phyloP scores from a whole-genome alignment of 768 basidiomycete species.

The Sarcomyxa edulis region DNA sequence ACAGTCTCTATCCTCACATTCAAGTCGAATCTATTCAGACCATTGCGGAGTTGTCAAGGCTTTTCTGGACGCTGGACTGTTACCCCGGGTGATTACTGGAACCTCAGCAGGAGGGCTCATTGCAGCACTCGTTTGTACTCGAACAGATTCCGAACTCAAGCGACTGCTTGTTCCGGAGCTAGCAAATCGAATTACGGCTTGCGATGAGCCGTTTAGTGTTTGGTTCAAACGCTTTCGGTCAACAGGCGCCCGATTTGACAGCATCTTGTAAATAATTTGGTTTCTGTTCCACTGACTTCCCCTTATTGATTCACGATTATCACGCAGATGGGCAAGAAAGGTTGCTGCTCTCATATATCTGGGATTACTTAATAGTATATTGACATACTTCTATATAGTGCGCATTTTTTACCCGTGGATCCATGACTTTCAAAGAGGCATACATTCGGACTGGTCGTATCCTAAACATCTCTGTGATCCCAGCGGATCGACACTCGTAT shows the following conservation, averaged over 20 bases:
- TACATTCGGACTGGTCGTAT: constrained; percentile 90
- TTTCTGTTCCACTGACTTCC: neutral
- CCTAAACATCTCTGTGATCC: constrained; percentile 90
- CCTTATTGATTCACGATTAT: constrained; percentile 8
- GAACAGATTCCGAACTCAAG: constrained; percentile 84
- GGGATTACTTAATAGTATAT: neutral
- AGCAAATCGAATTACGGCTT: constrained; percentile 78
- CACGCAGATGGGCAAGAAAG: constrained; percentile 89
- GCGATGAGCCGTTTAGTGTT: constrained; percentile 67
- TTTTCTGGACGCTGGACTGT: constrained; percentile 76
- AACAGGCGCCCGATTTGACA: constrained; percentile 95
- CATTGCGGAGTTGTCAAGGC: constrained; percentile 91
- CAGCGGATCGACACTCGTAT: constrained; percentile 83
- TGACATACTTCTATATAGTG: constrained; percentile 40
- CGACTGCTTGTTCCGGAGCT: constrained; percentile 74
- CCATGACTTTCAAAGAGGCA: constrained; percentile 93
- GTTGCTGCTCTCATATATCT: constrained; percentile 44
- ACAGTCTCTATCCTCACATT: neutral
- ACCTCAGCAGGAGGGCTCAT: constrained; percentile 91
- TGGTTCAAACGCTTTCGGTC: constrained; percentile 72
- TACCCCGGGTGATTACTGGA: constrained; percentile 92
- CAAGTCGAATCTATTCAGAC: constrained; percentile 34
- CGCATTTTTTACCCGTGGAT: constrained; percentile 87
- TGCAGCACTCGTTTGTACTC: constrained; percentile 72
- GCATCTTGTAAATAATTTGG: constrained; percentile 39